These are phyloP conservation scores for Diaporthe amygdali DNA, from an alignment of 2,329 filamentous ascomycete genomes.

Conservation along the genomic window DNA sequence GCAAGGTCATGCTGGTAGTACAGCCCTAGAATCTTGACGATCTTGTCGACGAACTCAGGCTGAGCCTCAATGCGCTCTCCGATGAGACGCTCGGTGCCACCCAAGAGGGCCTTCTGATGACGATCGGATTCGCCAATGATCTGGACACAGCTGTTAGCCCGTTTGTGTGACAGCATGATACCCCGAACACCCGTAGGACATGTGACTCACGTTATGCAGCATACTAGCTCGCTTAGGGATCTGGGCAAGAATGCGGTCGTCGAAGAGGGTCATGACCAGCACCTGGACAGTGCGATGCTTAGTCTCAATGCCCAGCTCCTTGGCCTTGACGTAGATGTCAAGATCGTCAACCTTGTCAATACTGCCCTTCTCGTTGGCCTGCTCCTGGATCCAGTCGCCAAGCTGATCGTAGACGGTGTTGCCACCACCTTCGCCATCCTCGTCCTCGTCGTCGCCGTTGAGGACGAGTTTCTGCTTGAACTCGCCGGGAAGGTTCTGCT, in stretches of 20 bases:
- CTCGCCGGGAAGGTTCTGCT: constrained; percentile 90
- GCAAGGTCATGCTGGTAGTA: constrained; percentile 92
- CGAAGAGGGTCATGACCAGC: constrained; percentile 91
- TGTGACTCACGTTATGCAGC: constrained; percentile 77
- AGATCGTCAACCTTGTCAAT: constrained; percentile 85
- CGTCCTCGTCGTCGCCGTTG: constrained; percentile 77
- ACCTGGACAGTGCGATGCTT: constrained; percentile 95
- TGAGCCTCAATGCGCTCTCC: constrained; percentile 73
- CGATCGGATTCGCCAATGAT: constrained; percentile 82
- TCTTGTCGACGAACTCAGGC: constrained; percentile 74
- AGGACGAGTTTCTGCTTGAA: constrained; percentile 91
- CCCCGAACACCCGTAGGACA: too few relatives aligned
- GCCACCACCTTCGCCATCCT: constrained; percentile 77
- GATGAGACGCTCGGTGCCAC: constrained; percentile 92
- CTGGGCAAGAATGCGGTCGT: constrained; percentile 87
- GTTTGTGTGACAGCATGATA: neutral
- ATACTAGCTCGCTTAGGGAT: constrained; percentile 83
- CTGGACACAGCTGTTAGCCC: constrained; percentile 46
- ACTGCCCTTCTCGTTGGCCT: constrained; percentile 74
- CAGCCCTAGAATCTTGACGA: constrained; percentile 86
- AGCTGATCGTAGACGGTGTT: constrained; percentile 86
- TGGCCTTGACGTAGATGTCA: constrained; percentile 94
- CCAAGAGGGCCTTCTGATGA: constrained; percentile 94
- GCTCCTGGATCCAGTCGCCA: constrained; percentile 86
- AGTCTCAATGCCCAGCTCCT: constrained; percentile 90